Evolutionary conservation across 2,329 filamentous ascomycete species (phyloP).

Genomic region (Onygena corvina): DNA sequence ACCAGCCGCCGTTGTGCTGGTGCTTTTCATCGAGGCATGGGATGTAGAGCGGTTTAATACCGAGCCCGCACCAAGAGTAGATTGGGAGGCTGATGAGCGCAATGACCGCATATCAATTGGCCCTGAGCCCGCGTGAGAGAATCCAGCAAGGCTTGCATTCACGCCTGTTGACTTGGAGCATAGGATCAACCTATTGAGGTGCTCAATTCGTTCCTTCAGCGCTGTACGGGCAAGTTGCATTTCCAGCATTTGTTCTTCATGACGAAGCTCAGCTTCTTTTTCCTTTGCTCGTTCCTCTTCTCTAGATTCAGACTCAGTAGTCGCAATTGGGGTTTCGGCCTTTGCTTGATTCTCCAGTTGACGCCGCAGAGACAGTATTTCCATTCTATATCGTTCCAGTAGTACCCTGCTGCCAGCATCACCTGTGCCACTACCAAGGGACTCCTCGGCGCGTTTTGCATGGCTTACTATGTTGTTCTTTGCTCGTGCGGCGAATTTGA

Average conservation of each 20-base stretch:
- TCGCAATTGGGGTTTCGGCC: constrained; percentile 24
- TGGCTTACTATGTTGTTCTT: constrained; percentile 98
- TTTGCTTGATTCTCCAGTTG: constrained; percentile 78
- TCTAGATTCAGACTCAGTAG: constrained; percentile 44
- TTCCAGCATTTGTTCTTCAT: constrained; percentile 95
- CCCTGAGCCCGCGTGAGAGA: constrained; percentile 41
- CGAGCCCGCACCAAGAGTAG: constrained; percentile 39
- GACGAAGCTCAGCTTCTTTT: constrained; percentile 69
- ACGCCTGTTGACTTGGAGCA: constrained; percentile 94
- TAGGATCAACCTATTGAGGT: constrained; percentile 85
- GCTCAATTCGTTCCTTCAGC: constrained; percentile 92
- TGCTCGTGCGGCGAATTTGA: constrained; percentile 91
- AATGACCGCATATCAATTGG: constrained; percentile 42
- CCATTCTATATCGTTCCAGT: constrained; percentile 83
- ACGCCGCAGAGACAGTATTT: constrained; percentile 68
- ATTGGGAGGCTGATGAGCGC: constrained; percentile 59
- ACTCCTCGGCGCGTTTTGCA: constrained; percentile 88
- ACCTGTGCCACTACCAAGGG: constrained; percentile 59
- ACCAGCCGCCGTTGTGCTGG: constrained; percentile 23
- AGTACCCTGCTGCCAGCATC: constrained; percentile 79
- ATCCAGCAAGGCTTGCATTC: constrained; percentile 58
- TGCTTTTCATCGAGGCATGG: constrained; percentile 47
- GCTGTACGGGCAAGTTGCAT: constrained; percentile 96
- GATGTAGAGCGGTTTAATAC: constrained; percentile 54
- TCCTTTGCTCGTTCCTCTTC: constrained; percentile 50